These are phyloP conservation scores for Blastobotrys petasosporus DNA, from an alignment of 1,139 yeast genomes.

Conservation along the genomic window DNA sequence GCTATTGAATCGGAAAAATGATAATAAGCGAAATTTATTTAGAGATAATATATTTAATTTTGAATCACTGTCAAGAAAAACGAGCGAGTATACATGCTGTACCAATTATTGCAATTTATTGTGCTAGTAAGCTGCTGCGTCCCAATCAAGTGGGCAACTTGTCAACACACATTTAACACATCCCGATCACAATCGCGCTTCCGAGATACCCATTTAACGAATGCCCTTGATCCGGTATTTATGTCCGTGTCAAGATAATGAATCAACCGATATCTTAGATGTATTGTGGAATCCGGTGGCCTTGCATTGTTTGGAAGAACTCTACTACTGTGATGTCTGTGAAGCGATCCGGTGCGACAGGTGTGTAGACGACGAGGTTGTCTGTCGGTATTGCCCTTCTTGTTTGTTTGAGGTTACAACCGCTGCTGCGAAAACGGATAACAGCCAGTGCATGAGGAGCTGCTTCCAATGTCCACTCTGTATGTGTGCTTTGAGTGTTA, in stretches of 20 bases:
- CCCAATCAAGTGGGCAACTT: too few relatives aligned
- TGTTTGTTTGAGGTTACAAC: constrained; percentile 28
- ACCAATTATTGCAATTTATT: too few relatives aligned
- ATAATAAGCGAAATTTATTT: too few relatives aligned
- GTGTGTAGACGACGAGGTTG: constrained; percentile 27
- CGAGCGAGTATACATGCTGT: too few relatives aligned
- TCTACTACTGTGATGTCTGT: constrained; percentile 28
- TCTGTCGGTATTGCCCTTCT: constrained; percentile 26
- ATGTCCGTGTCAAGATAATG: constrained; percentile 12
- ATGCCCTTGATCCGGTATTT: constrained; percentile 6
- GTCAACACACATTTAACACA: too few relatives aligned
- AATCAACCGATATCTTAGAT: constrained; percentile 5
- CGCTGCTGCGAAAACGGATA: constrained; percentile 20
- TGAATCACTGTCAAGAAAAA: too few relatives aligned
- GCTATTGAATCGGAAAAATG: too few relatives aligned
- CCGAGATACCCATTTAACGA: too few relatives aligned
- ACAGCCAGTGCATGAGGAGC: constrained; percentile 26
- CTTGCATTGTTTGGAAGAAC: constrained; percentile 18
- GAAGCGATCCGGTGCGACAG: constrained; percentile 23
- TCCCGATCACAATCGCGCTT: too few relatives aligned
- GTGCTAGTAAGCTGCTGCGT: too few relatives aligned
- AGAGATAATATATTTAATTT: too few relatives aligned
- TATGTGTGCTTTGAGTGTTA: constrained; percentile 13
- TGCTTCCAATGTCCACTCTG: constrained; percentile 29
- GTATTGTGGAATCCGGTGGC: constrained; percentile 14